Evolutionary conservation across 495 filamentous ascomycete species (phyloP), one percentile per base, ranked within the genome.

Genomic region (Aspergillus leporis): DNA sequence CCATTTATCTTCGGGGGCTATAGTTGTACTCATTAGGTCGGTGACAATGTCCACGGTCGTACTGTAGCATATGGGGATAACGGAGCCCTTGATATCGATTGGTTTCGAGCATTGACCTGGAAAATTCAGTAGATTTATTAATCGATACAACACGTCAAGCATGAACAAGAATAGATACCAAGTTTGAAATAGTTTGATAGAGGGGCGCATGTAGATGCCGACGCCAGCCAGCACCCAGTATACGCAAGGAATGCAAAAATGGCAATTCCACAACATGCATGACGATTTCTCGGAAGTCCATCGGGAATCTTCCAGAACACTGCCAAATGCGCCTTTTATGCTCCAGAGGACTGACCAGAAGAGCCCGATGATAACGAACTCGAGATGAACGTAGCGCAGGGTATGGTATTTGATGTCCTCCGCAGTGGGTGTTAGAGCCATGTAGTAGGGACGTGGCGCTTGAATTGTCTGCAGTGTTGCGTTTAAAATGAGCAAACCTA

Each of bases 341-440:
- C 67, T 67, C 74, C 76, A 79, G 6, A 81, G 63, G 8, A 78
- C 66, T 2, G 65, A 73, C 79, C 79, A 82, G 66, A 79, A 82
- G 28, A 81, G 60, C 28, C 76, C 68, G 54, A 75, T 74, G 58
- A 79, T 77, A 43, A 74, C 67, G 54, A 81, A 79, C 64, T 77
- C 68, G 50, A 64, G 75, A 31, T 63, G 60, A 34, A 74, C 63
- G 55, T 77, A 78, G 38, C 38, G 51, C 1, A 51, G 31, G 5
- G 21, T 54, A 46, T 66, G 66, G 34, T 60, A 14, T 8, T 46
- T 53, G 22, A 69, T 56, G 18, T 76, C 66, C 31, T 62, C 23
- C 14, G 72, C 72, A 6, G 65, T 63, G 0, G 64, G 58, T 25
- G 66, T 60, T 51, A 66, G 63, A 0, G 63, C 66, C 30, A 77